A percentile compares a stretch with the other conserved stretches of the same genome.
These are phyloP conservation scores for Colletotrichum abscissum DNA, from an alignment of 2,329 filamentous ascomycete species.

Conservation along the genomic window DNA sequence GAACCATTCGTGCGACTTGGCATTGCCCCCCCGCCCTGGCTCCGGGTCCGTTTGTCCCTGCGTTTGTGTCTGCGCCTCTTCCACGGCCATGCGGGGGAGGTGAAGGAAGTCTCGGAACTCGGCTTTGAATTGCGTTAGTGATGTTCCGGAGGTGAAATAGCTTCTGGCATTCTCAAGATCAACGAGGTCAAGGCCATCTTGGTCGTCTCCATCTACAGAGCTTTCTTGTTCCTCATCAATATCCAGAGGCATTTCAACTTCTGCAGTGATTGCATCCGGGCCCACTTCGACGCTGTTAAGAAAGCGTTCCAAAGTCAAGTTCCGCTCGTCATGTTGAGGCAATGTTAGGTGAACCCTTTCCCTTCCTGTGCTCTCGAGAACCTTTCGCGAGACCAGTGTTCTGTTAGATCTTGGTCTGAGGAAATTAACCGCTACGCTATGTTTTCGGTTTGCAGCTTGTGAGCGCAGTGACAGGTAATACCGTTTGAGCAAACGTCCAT, in stretches of 20 bases:
- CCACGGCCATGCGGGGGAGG: accelerated
- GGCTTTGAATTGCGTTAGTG: not conserved
- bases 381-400: not conserved
- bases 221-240: not conserved
- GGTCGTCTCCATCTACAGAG: not conserved
- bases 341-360: not conserved
- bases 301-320: not conserved
- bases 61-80: not conserved
- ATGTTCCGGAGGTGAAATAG: not conserved
- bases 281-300: not conserved
- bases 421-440: not conserved
- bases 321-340: not conserved
- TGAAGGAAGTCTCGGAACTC: not conserved
- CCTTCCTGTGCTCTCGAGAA: not conserved
- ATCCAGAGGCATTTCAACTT: not conserved
- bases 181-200: accelerated
- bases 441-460: not conserved
- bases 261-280: not conserved
- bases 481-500: not conserved
- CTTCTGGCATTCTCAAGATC: not conserved
- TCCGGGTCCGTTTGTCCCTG: no score
- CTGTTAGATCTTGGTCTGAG: not conserved
- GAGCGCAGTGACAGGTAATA: not conserved
- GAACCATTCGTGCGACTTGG: no score
- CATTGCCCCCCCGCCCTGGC: accelerated